Conservation (phyloP, 129 eudicot species). For the Daucus carota region DH1_v3.0 NC_030386.2:33653001-33653500, state of each 20-base stretch:
- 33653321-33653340: not conserved
- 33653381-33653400: not conserved
- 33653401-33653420: not conserved
- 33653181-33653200: not conserved
- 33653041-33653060: constrained; percentile 13
- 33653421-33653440: not conserved
- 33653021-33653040: constrained; percentile 14
- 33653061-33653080: constrained; percentile 14
- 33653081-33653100: constrained; percentile 3
- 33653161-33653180: not conserved
- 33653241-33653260: not conserved
- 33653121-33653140: not conserved
- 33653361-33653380: not conserved
- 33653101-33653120: not conserved
- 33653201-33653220: not conserved
- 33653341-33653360: not conserved
- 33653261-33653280: not conserved
- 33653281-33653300: not conserved
- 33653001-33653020: constrained; percentile 15
- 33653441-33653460: no score
- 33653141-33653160: not conserved
- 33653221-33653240: not conserved
- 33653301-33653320: not conserved
- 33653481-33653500: not conserved
- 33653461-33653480: no score